Evolutionary conservation across 768 basidiomycete genomes (phyloP).

Genomic region (Russula lepida): DNA sequence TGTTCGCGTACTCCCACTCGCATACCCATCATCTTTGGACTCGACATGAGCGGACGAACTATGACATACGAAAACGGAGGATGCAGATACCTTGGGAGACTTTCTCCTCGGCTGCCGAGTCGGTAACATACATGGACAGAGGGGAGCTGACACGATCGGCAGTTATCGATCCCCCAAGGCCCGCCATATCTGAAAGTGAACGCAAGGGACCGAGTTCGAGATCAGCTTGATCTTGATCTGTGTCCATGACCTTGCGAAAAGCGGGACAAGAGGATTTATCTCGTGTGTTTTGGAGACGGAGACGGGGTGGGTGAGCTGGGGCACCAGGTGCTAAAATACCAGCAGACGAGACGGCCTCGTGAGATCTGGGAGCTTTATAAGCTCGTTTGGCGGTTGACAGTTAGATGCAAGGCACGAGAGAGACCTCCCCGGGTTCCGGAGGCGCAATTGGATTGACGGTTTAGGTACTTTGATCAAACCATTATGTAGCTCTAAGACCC

Average conservation of each 20-base stretch:
- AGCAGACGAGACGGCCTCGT: neutral
- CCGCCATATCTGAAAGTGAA: neutral
- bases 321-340: neutral
- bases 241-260: neutral
- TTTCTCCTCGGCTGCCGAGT: conserved; percentile 1
- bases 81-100: neutral
- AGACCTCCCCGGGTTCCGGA: no score
- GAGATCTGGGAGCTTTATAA: neutral
- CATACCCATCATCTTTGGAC: neutral
- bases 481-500: no score
- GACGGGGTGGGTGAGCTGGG: no score
- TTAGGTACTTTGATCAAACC: no score
- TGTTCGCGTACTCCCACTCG: neutral
- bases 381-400: neutral
- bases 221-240: neutral
- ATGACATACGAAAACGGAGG: neutral
- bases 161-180: neutral
- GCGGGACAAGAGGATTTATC: no score
- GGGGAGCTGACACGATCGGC: neutral
- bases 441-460: no score
- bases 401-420: neutral
- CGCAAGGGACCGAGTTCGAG: neutral
- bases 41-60: neutral
- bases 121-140: neutral
- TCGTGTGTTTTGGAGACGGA: no score